Evolutionary conservation across 164 flowering plant genomes (phyloP), one percentile per base, ranked within the genome.

Genomic region (Euptelea pleiosperma): DNA sequence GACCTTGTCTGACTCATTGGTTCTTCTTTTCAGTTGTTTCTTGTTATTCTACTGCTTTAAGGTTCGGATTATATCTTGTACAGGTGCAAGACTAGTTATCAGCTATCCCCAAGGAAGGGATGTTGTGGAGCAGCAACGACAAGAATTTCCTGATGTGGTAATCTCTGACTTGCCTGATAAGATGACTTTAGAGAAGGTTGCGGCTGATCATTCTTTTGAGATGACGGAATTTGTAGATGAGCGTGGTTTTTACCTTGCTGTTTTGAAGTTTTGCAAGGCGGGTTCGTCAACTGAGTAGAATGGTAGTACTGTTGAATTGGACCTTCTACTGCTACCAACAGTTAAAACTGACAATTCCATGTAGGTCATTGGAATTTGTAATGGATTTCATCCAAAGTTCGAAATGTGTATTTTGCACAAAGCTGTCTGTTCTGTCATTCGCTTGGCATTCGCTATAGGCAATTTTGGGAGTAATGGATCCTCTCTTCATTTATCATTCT

Each of bases 41-140:
- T n/a, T n/a, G n/a, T n/a, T n/a, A n/a, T 47, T 16, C 14, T 37
- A 18, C 35, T n/a, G 11, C 36, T 11, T 44, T 14, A 31, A 29
- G 45, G 18, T 59, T 55, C 21, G 39, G 48, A 50, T 36, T 55
- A 2, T 22, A 37, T 40, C 28, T 44, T 70, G 11, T 69, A 29
- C 69, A 91, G 98, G 92, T 70, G 91, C 87, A 52, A 84, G 92
- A 72, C 35, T 92, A 48, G 81, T 92, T 34, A 86, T 93, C 22
- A 83, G 94, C 65, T 82, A 86, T 70, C 78, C 82, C 26, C 78
- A 78, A 64, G 97, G 98, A 42, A 83, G 85, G 69, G 75, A 77
- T 64, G 78, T n/a, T 41, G 61, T 81, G 16, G 76, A 84, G 67
- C 72, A 75, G 67, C 96, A 93, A 54, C 49, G 66, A 33, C 67